Conservation (phyloP, 2,329 filamentous ascomycete genomes). For the Calonectria pteridis region DNA sequence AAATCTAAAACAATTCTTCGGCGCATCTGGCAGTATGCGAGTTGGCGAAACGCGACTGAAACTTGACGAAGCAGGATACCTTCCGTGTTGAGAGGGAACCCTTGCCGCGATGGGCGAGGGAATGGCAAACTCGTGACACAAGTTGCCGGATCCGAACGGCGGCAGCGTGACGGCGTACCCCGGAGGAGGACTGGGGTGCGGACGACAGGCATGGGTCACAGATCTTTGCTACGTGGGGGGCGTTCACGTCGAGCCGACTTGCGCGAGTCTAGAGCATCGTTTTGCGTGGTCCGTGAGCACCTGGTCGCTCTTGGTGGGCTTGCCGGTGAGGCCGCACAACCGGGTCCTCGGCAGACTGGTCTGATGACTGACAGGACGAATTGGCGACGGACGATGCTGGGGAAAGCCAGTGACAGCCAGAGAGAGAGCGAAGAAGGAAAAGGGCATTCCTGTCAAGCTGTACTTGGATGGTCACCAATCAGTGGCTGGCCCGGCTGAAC, state of each 20-base stretch:
- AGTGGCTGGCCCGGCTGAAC: not conserved
- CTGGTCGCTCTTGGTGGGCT: conserved; percentile 7
- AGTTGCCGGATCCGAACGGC: conserved; percentile 10
- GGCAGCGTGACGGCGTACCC: not conserved
- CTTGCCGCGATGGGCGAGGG: not conserved
- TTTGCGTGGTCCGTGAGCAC: conserved; percentile 21
- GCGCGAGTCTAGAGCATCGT: not conserved
- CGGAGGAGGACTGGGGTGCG: conserved; percentile 7
- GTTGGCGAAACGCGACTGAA: conserved; percentile 42
- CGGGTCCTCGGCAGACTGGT: conserved; percentile 1
- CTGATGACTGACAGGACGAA: conserved; percentile 1
- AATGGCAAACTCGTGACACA: conserved; percentile 1
- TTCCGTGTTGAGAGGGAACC: not conserved
- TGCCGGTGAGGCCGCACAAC: conserved; percentile 16
- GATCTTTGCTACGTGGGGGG: conserved; percentile 3
- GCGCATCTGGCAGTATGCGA: not conserved
- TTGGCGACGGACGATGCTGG: not conserved
- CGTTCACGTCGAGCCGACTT: not conserved
- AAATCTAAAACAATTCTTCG: conserved; percentile 28
- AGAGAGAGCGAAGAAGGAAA: too few species aligned
- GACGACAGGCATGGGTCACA: not conserved
- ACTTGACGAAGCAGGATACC: conserved; percentile 16
- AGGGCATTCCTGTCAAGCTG: not conserved
- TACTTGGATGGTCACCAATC: not conserved
- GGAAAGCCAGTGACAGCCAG: not conserved